Evolutionary conservation across 2,329 filamentous ascomycete genomes (phyloP), one percentile per base, ranked within the genome.

Genomic region (Hymenoscyphus fraxineus): DNA sequence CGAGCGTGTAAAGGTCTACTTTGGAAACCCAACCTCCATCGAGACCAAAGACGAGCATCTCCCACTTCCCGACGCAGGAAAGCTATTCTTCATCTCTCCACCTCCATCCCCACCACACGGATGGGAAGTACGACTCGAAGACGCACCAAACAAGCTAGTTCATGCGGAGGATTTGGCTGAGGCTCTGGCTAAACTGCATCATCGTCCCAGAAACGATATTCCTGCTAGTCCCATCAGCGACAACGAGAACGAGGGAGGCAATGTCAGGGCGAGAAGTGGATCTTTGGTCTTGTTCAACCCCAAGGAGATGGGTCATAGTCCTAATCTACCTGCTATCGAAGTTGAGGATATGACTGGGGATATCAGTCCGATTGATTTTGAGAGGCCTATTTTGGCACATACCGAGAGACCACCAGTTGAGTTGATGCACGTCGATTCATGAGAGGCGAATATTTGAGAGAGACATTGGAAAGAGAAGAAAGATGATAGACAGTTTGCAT

Each of bases 11-110:
- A 83, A 84, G 68, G 84, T 92, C 71, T 93, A 88, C 79, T 90
- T 88, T 70, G 87, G 88, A 71, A 82, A 86, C 73, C 78, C 80
- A 58, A 89, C 87, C 0, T 80, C 83, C n/a, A 76, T 88, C 61
- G 78, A 84, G 70, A 71, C 78, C 47, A 73, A 79, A 65, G 81
- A 87, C 71, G 81, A 83, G 70, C 86, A 88, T 72, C 80, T 90
- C 10, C 82, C 83, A n/a, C 82, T 89, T 0, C 87, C 88, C 64
- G 87, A 89, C 68, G 85, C 86, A 61, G 87, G 87, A 73, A 89
- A 89, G 79, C 82, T 89, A 62, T 90, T 90, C 80, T 90, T 90
- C 79, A 90, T 90, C 76, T 88, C 85, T 60, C 88, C 88, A 35
- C 88, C 88, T 9, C 87, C 88, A 5, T 86, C 82, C 64, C 87